Percentiles rank a stretch among this genome's conserved stretches.
phyloP scores from a whole-genome alignment of 345 rosid genomes.

The Melaleuca quinquenervia region DNA sequence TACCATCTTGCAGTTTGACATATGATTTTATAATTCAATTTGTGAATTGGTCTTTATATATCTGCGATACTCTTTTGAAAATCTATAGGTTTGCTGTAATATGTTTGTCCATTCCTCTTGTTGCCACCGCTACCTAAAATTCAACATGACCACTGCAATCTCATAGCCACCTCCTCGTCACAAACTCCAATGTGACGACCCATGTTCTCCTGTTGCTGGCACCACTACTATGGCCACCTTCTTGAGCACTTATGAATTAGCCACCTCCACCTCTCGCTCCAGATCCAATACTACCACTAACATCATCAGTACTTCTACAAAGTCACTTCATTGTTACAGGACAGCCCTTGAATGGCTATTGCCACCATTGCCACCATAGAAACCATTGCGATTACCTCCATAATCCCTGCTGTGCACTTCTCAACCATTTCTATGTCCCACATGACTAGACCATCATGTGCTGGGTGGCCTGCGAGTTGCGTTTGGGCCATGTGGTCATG shows the following conservation, averaged over 20 bases:
- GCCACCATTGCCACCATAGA: background rate
- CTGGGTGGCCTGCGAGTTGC: background rate
- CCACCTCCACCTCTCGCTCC: background rate
- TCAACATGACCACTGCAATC: background rate
- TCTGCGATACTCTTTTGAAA: background rate
- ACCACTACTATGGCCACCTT: background rate
- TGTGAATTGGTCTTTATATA: background rate
- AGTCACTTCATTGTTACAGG: background rate
- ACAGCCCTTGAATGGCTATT: background rate
- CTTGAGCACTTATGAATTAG: background rate
- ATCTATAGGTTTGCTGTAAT: background rate
- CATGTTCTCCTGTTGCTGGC: background rate
- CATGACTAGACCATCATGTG: background rate
- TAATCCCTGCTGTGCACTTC: background rate
- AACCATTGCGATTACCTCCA: background rate
- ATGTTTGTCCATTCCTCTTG: background rate
- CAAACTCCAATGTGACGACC: background rate
- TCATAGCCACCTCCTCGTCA: background rate
- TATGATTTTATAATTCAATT: background rate
- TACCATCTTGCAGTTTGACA: background rate
- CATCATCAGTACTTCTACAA: background rate
- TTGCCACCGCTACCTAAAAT: background rate
- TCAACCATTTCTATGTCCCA: background rate
- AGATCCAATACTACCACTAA: background rate
- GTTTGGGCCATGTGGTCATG: background rate